These are phyloP conservation scores for Coemansia sp. DNA, from an alignment of 192 early-diverging fungal species.

Conservation along the genomic window DNA sequence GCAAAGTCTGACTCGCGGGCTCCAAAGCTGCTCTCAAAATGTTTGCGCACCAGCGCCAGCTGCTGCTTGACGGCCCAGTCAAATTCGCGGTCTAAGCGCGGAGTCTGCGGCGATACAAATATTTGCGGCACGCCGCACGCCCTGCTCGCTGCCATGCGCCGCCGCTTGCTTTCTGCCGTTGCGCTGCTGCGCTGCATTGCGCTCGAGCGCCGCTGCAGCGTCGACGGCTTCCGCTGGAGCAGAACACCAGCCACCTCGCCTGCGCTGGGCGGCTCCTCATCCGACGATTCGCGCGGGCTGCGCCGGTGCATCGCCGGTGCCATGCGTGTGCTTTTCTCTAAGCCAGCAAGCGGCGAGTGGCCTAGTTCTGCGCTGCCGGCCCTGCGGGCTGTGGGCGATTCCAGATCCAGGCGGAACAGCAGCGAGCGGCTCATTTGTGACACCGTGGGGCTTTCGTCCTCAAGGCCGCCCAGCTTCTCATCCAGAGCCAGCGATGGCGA, in stretches of 20 bases:
- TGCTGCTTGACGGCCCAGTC: constrained; percentile 24
- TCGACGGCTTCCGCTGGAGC: constrained; percentile 3
- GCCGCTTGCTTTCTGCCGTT: constrained; percentile 22
- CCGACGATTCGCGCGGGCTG: constrained; percentile 13
- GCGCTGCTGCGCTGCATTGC: constrained; percentile 4
- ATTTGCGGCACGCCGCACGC: constrained; percentile 29
- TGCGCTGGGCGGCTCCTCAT: constrained; percentile 3
- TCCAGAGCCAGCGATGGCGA: constrained; percentile 37
- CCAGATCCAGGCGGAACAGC: constrained; percentile 47
- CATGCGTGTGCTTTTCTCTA: constrained; percentile 6
- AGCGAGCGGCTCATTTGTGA: constrained; percentile 51
- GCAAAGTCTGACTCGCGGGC: constrained; percentile 53
- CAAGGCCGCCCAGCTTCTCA: constrained; percentile 32
- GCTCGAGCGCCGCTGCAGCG: constrained; percentile 20
- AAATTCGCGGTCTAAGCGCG: constrained; percentile 23
- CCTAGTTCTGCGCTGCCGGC: not conserved
- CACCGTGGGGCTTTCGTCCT: constrained; percentile 49
- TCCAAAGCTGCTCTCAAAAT: constrained; percentile 52
- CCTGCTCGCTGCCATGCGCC: constrained; percentile 7
- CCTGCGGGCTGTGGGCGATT: constrained; percentile 36
- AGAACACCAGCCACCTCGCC: too few species aligned
- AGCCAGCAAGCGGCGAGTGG: constrained; percentile 19
- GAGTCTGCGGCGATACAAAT: constrained; percentile 33
- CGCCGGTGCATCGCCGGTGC: constrained; percentile 5
- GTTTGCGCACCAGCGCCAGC: constrained; percentile 28